Conservation (phyloP, 805 yeast genomes). For the Martiniozyma abietophila region DNA sequence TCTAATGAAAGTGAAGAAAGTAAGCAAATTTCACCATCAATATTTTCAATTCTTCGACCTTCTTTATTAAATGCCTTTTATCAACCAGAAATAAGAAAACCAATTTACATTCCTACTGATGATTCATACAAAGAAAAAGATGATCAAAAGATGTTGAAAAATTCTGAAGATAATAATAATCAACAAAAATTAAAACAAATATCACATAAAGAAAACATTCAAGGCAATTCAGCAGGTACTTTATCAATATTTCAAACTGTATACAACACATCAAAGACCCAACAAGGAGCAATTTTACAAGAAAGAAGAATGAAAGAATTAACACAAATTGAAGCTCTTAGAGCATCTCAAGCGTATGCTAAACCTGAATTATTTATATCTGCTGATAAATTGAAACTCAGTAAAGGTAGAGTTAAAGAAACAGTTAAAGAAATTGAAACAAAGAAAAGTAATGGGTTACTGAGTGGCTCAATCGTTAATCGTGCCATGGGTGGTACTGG, state of each 20-base stretch:
- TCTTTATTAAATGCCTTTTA: slow-evolving; percentile 17
- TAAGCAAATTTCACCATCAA: slow-evolving; percentile 4
- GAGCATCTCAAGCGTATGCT: background rate
- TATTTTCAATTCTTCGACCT: slow-evolving; percentile 8
- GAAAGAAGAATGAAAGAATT: slow-evolving; percentile 7
- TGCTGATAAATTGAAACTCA: slow-evolving; percentile 15
- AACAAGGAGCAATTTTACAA: slow-evolving; percentile 5
- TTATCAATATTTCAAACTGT: slow-evolving; percentile 4
- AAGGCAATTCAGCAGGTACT: no score
- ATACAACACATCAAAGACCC: slow-evolving; percentile 2
- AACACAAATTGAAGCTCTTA: slow-evolving; percentile 6
- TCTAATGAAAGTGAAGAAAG: no score
- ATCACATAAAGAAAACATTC: no score
- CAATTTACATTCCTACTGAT: slow-evolving; percentile 15
- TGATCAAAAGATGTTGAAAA: background rate
- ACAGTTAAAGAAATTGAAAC: slow-evolving; percentile 21
- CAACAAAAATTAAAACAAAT: no score
- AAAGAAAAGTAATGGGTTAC: slow-evolving; percentile 1
- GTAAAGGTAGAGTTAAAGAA: slow-evolving; percentile 20
- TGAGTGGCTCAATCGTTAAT: no score
- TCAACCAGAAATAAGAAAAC: slow-evolving; percentile 19
- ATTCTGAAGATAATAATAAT: slow-evolving; percentile 2
- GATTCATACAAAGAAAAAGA: background rate
- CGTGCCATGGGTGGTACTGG: no score
- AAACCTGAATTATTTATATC: slow-evolving; percentile 10